Conservation (phyloP, 139 green algal genomes). For the Parachlorella kessleri region DNA sequence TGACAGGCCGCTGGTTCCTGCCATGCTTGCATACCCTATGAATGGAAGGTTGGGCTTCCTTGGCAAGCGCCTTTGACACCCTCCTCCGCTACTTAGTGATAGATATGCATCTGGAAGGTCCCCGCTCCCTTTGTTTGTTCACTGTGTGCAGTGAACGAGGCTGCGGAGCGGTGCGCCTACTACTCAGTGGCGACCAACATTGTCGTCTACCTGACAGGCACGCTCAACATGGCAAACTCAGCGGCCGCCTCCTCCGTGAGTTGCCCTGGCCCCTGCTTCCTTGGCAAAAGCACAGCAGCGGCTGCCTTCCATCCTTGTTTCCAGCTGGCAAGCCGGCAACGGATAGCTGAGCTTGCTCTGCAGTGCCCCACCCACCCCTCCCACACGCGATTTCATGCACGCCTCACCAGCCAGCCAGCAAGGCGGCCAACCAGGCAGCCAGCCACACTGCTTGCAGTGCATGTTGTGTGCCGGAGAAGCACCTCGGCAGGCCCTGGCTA, state of each 20-base stretch:
- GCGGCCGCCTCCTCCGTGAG: constrained; percentile 44
- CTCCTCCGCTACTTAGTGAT: too few relatives aligned
- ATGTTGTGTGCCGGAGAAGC: too few relatives aligned
- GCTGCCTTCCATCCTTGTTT: not conserved
- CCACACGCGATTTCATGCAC: not conserved
- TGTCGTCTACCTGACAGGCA: constrained; percentile 78
- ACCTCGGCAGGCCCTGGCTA: not conserved
- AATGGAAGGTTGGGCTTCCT: not conserved
- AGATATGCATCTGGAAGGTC: not conserved
- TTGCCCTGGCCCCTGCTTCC: not conserved
- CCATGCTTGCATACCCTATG: not conserved
- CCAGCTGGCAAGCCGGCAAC: not conserved
- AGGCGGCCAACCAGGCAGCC: too few relatives aligned
- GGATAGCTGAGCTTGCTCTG: not conserved
- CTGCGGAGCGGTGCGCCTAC: constrained; percentile 88
- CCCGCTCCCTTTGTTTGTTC: not conserved
- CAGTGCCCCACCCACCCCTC: too few relatives aligned
- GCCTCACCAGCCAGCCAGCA: too few relatives aligned
- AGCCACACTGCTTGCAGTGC: too few relatives aligned
- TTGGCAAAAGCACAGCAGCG: not conserved
- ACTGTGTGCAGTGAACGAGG: constrained; percentile 67
- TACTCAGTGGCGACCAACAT: constrained; percentile 84
- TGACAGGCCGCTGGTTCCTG: too few relatives aligned
- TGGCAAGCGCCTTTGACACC: not conserved
- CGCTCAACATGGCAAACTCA: constrained; percentile 65